Evolutionary conservation across 768 basidiomycete genomes (phyloP).

Genomic region (Russula sp.): DNA sequence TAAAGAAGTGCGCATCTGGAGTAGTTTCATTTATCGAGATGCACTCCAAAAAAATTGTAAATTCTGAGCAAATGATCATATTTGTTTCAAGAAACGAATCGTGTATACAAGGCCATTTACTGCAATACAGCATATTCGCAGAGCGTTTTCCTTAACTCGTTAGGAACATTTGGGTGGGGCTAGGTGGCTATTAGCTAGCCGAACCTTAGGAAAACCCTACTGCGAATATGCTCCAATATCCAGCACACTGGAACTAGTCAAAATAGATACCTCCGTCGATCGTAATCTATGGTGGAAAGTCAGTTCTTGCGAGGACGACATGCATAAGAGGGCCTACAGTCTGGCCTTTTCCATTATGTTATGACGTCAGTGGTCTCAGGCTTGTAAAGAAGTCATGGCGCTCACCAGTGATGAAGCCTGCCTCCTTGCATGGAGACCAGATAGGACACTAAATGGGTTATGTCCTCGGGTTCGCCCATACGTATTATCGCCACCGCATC

Average conservation of each 20-base stretch:
- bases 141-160: no score
- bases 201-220: no score
- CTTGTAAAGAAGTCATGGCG: not conserved
- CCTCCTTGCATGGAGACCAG: slow-evolving; percentile 26
- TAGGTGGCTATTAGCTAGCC: no score
- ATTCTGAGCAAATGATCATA: not conserved
- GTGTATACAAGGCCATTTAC: not conserved
- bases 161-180: no score
- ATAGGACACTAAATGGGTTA: slow-evolving; percentile 31
- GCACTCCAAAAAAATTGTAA: not conserved
- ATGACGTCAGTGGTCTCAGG: not conserved
- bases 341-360: slow-evolving; percentile 15
- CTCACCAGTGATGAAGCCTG: slow-evolving; percentile 31
- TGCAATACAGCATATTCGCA: no score
- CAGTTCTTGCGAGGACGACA: not conserved
- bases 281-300: slow-evolving; percentile 6
- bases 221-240: not conserved
- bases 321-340: not conserved
- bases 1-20: slow-evolving; percentile 8
- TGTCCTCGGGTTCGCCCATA: slow-evolving; percentile 20
- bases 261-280: slow-evolving; percentile 15
- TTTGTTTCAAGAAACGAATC: not conserved
- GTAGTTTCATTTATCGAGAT: not conserved
- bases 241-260: not conserved
- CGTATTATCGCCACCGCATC: not conserved